Base-by-base conservation (phyloP, 2,329 filamentous ascomycete genomes). In the Paecilomyces variotii region DNA sequence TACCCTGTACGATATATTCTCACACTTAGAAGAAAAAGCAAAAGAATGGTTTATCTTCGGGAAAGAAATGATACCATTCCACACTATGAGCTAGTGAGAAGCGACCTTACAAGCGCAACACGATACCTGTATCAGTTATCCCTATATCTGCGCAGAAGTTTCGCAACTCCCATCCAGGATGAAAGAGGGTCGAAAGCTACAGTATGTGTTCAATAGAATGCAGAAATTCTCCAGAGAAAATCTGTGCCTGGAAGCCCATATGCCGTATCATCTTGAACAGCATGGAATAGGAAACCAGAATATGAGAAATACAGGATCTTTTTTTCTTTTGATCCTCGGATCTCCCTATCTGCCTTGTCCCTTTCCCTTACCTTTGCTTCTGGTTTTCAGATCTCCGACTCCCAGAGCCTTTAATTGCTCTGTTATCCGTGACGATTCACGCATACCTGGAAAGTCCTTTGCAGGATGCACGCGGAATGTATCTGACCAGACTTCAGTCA, bases 391-490 rank as follows among this genome's bases (percentile, higher is more conserved):
- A 57, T 77, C 76, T 51, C 69, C 67, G 56, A 76, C 73, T 4
- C 76, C 76, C 52, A 78, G 64, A 35, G 70, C 67, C 61, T 76
- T 78, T 60, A 78, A 61, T 10, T 71, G 69, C 59, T 70, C 70
- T 0, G 73, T 70, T 27, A 78, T 61, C 59, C 65, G 63, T 4
- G 74, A 75, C 11, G 75, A 77, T 53, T 74, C 68, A 49, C 64
- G 64, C 76, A 78, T 76, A 0, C 76, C 76, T 0, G 76, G 76
- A 53, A 78, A 78, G 60, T 78, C 74, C 58, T 78, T 77, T 1
- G 76, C 74, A 4, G 72, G 67, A 62, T 72, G 77, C 2, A 77
- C 76, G 26, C 69, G 69, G 56, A 78, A 78, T 2, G 71, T 67
- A 10, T 78, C 66, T 6, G 74, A 77, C 70, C 74, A 75, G 2